Percentiles rank a stretch among this genome's conserved stretches.
Evolutionary conservation across 2,329 filamentous ascomycete species (phyloP).

Genomic region (Sphaerulina musiva): DNA sequence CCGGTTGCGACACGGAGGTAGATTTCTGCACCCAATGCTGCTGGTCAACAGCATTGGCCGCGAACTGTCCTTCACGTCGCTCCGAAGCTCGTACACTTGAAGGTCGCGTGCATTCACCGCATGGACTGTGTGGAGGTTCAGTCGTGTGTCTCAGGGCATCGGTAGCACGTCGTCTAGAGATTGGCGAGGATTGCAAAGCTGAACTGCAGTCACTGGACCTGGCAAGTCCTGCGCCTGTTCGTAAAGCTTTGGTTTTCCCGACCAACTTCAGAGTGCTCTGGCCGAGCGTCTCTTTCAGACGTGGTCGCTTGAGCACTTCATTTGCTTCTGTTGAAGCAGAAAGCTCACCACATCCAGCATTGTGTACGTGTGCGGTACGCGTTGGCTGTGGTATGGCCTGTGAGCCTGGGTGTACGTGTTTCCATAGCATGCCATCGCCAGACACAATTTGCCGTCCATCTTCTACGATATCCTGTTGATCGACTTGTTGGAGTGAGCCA

Average conservation of each 20-base stretch:
- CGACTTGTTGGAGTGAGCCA: slow-evolving; percentile 1
- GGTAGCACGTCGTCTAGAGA: slow-evolving; percentile 5
- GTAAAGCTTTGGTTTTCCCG: slow-evolving; percentile 18
- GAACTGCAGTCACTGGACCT: not conserved
- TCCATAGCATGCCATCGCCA: slow-evolving; percentile 18
- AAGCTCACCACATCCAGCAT: slow-evolving; percentile 5
- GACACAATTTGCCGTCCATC: not conserved
- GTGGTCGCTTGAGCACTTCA: slow-evolving; percentile 2
- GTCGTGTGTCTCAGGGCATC: not conserved
- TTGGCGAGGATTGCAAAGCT: not conserved
- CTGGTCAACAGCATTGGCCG: not conserved
- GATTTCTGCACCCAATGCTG: slow-evolving; percentile 19
- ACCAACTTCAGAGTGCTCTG: slow-evolving; percentile 17
- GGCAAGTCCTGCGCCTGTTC: slow-evolving; percentile 11
- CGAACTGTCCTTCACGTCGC: not conserved
- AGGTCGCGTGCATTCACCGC: not conserved
- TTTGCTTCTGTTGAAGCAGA: slow-evolving; percentile 7
- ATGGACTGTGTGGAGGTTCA: not conserved
- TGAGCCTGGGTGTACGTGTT: slow-evolving; percentile 20
- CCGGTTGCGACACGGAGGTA: slow-evolving; percentile 25
- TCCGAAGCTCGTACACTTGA: not conserved
- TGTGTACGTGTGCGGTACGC: slow-evolving; percentile 22
- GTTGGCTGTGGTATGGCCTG: slow-evolving; percentile 17
- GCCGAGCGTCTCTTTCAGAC: slow-evolving; percentile 7
- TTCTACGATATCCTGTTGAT: slow-evolving; percentile 1